Base-by-base conservation (phyloP, 345 rosid species). In the Heritiera littoralis region DNA sequence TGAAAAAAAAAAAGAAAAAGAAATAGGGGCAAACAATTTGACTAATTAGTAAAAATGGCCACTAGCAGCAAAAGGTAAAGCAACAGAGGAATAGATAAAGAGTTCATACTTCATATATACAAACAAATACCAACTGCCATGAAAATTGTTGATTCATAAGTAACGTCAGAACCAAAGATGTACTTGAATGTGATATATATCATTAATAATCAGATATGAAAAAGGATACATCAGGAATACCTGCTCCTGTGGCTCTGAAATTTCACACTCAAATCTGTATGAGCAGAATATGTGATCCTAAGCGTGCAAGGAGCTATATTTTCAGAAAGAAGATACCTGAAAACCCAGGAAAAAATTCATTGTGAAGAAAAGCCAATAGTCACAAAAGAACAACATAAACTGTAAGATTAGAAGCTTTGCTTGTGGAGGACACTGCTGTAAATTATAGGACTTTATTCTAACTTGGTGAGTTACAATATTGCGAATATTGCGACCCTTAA, bases 241-340 rank as follows among this genome's bases (percentile, higher is more conserved):
- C 99, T 93, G 92, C 99, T 97, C 43, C 98, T 88, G 80, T 94
- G 98, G 81, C 94, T 90, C 89, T 97, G 99, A 83, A 97, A 94
- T 85, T 93, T 97, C 83, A 97, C 99, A 80, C 98, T 97, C 89
- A 97, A 80, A 86, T 97, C 98, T 72, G 98, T 97, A 80, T 97
- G 99, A 71, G 98, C 99, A 81, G 99, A 97, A 84, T 94, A 97
- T 66, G 98, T 93, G 82, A 97, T 94, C 90, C 89, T 92, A 72
- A 97, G 98, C 72, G 90, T 77, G 82, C 98, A 97, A 17, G 91
- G 90, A 43, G 88, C 91, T 81, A 90, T 77, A 55, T 90, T 85
- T 45, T 89, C 97, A 71, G 97, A 86, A 83, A 97, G 94, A 84
- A 94, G 92, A 86, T 97, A 97, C 55, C 99, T 97, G 89, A 75